Conservation (phyloP, 371 early-diverging fungal species). For the Syncephalis plumigaleata region DNA sequence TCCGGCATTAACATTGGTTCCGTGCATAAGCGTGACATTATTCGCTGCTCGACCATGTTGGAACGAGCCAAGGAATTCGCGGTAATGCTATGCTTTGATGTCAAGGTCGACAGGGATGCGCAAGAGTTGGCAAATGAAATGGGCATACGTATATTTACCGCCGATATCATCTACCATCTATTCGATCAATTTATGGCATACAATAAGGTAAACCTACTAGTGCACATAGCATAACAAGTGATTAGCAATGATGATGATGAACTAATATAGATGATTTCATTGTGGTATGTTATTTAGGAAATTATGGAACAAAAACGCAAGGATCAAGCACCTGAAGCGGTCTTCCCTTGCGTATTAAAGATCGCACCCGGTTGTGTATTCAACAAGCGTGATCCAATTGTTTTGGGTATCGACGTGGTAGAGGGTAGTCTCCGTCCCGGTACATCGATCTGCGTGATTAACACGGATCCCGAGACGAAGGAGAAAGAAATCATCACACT, state of each 20-base stretch:
- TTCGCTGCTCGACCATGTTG: conserved; percentile 84
- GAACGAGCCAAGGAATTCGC: conserved; percentile 80
- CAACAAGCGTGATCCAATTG: conserved; percentile 94
- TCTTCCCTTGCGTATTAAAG: conserved; percentile 93
- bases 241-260: not conserved
- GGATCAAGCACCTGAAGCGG: conserved; percentile 76
- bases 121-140: conserved; percentile 82
- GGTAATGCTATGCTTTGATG: conserved; percentile 98
- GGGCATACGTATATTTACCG: conserved; percentile 89
- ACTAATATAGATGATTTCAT: conserved; percentile 11
- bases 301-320: conserved; percentile 72
- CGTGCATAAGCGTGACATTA: conserved; percentile 96
- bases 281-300: conserved; percentile 11
- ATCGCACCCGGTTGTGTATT: conserved; percentile 94
- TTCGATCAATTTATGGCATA: conserved; percentile 92
- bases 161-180: conserved; percentile 99
- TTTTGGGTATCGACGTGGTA: conserved; percentile 94
- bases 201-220: conserved; percentile 17
- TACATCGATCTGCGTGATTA: conserved; percentile 92
- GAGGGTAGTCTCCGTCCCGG: conserved; percentile 88
- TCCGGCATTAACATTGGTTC: conserved; percentile 97
- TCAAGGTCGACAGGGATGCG: conserved; percentile 95
- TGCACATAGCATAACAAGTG: conserved; percentile 1
- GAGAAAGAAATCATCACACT: conserved; percentile 49
- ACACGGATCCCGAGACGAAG: conserved; percentile 56